Evolutionary conservation across 2,329 filamentous ascomycete genomes (phyloP), one percentile per base, ranked within the genome.

Genomic region (Raffaelea albimanens): DNA sequence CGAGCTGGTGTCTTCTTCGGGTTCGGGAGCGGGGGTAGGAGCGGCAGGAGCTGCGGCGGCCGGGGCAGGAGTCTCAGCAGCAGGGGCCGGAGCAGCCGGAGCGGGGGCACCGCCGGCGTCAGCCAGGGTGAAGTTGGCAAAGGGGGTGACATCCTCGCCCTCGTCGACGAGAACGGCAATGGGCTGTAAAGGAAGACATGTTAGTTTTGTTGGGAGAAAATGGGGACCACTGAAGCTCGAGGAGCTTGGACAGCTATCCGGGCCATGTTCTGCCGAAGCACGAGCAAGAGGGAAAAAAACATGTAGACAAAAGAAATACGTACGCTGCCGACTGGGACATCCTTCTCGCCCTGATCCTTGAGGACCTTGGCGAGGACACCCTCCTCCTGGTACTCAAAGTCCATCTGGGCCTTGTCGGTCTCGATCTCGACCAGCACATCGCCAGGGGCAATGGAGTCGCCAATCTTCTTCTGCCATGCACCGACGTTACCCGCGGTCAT

Each of bases 401-500:
- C 89, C 87, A 95, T 95, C 49, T 87, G 87, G 49, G 88, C 88
- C 74, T 95, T 95, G 67, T 95, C 88, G 50, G 88, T 95, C 70
- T 95, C 88, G 63, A 95, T 93, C 68, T 95, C 88, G 50, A 95
- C 80, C 44, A 95, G 75, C 29, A 98, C 93, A 66, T 98, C 93
- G 65, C 93, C 93, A 45, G 94, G 90, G 50, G 80, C 73, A 66
- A 98, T 83, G 53, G 74, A 63, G 68, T 98, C 93, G 63, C 93
- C 93, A 57, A 82, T 76, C 75, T 96, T 94, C 80, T 97, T 98
- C 75, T 97, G 88, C 93, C 93, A 98, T 55, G 82, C 74, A 60
- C 93, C 94, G 68, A 98, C 95, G 74, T 95, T 95, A 66, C 93
- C 93, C 53, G 87, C 76, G 55, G 87, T 90, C 93, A 98, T 98